These are phyloP conservation scores for Mycocentrospora acerina DNA, from an alignment of 2,329 filamentous ascomycete genomes.

Conservation along the genomic window DNA sequence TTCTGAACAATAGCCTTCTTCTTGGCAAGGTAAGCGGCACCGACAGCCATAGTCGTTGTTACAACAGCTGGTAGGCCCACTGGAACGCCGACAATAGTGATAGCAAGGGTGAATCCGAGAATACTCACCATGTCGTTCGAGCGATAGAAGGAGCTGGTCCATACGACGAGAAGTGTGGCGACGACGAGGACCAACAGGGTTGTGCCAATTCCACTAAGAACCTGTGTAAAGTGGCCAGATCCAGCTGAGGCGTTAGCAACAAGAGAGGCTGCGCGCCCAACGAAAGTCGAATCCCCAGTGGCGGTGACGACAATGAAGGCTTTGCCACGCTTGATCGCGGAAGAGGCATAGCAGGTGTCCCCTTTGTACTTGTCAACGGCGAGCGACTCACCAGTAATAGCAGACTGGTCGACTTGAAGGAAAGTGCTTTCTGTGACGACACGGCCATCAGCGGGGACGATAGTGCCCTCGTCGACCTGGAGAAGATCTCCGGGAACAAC, in stretches of 20 bases:
- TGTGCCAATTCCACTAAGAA: conserved; percentile 83
- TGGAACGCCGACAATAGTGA: conserved; percentile 88
- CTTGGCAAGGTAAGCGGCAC: conserved; percentile 86
- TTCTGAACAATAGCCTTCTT: conserved; percentile 94
- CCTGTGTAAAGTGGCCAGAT: conserved; percentile 86
- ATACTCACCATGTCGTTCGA: conserved; percentile 78
- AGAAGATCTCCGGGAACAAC: conserved; percentile 90
- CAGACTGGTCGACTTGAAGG: conserved; percentile 88
- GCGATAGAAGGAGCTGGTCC: conserved; percentile 85
- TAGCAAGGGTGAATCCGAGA: conserved; percentile 80
- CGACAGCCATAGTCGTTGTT: conserved; percentile 93
- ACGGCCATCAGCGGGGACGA: conserved; percentile 84
- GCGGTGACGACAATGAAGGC: conserved; percentile 79
- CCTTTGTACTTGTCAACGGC: conserved; percentile 85
- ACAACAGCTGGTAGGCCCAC: conserved; percentile 92
- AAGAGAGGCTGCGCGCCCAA: conserved; percentile 83
- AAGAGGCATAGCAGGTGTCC: conserved; percentile 82
- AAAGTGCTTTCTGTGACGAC: conserved; percentile 82
- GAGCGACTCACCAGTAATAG: conserved; percentile 88
- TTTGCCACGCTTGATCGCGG: conserved; percentile 86
- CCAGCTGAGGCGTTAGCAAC: conserved; percentile 75
- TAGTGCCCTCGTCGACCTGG: conserved; percentile 86
- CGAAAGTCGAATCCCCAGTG: conserved; percentile 87
- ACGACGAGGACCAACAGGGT: conserved; percentile 79
- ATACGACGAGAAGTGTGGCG: conserved; percentile 77